Base-by-base conservation (phyloP, 2,329 filamentous ascomycete species). In the Fusarium robinianum region DNA sequence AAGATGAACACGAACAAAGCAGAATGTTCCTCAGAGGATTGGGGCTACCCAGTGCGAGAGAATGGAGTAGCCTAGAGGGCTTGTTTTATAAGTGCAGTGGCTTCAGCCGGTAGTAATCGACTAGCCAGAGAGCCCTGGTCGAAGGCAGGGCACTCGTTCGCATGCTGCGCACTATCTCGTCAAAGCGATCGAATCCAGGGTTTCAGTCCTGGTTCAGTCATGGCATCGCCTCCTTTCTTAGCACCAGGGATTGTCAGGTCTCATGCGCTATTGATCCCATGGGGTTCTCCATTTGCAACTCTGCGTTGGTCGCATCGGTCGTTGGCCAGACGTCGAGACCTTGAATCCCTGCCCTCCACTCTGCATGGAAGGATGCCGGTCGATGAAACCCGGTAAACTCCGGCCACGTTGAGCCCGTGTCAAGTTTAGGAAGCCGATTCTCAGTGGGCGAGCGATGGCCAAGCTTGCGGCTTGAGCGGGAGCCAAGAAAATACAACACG, bases 21-120 rank as follows among this genome's bases (percentile, higher is more conserved):
- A 48, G 42, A 55, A 40, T 54, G 53, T 53, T 53, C 37, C 47
- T 35, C 25, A 37, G 25, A n/a, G n/a, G n/a, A n/a, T n/a, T n/a
- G n/a, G n/a, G n/a, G n/a, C n/a, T n/a, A n/a, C n/a, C n/a, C n/a
- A n/a, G n/a, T n/a, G n/a, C n/a, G n/a, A n/a, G n/a, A 15, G 23
- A 17, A 18, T 23, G n/a, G 9, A 17, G 39, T 16, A 30, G 35
- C 30, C 34, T 12, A 12, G 22, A 27, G 27, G 12, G 23, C 12
- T 12, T 15, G 12, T 22, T 23, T 24, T 23, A 10, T 26, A 25
- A 40, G 45, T 24, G 17, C 37, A 33, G 12, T 17, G 22, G 8
- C n/a, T n/a, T n/a, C n/a, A n/a, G n/a, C n/a, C n/a, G n/a, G n/a
- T n/a, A n/a, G n/a, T n/a, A n/a, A n/a, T n/a, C n/a, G n/a, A n/a